Percentiles rank a stretch among this genome's conserved stretches.
These are phyloP conservation scores for Mariannaea elegans DNA, from an alignment of 2,329 filamentous ascomycete species.

Conservation along the genomic window DNA sequence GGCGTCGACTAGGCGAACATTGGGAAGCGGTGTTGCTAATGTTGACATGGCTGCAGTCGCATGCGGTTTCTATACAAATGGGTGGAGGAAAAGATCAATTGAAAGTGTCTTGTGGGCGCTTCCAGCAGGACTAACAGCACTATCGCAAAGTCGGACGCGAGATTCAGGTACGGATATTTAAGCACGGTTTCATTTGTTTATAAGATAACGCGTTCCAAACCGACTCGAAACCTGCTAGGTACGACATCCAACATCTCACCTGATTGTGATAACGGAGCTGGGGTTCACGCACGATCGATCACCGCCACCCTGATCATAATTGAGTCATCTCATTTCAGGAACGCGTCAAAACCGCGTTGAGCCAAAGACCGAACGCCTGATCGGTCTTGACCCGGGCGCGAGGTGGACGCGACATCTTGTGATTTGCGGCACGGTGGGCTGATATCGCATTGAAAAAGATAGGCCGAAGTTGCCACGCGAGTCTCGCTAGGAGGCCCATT, in stretches of 20 bases:
- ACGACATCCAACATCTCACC: neutral
- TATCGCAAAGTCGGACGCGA: neutral
- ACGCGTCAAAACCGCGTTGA: conserved; percentile 25
- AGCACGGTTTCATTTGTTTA: conserved; percentile 1
- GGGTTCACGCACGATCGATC: neutral
- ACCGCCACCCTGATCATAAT: neutral
- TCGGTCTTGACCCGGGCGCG: conserved; percentile 19
- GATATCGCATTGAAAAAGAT: conserved; percentile 12
- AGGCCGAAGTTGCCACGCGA: neutral
- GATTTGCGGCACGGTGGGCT: conserved; percentile 27
- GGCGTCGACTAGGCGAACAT: conserved; percentile 29
- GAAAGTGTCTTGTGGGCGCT: neutral
- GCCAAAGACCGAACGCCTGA: neutral
- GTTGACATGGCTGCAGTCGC: conserved; percentile 9
- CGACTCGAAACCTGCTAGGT: neutral
- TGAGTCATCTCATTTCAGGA: conserved; percentile 14
- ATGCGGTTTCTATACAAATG: neutral
- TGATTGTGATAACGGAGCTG: conserved; percentile 15
- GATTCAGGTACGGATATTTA: neutral
- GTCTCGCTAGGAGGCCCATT: no score
- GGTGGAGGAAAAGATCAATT: neutral
- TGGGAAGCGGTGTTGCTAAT: neutral
- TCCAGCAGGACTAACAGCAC: neutral
- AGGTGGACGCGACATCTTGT: conserved; percentile 33
- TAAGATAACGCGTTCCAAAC: neutral